Percentiles rank a stretch among this genome's conserved stretches.
Evolutionary conservation across 2,329 filamentous ascomycete species (phyloP).

Genomic region (Aspergillus ochraceoroseus): DNA sequence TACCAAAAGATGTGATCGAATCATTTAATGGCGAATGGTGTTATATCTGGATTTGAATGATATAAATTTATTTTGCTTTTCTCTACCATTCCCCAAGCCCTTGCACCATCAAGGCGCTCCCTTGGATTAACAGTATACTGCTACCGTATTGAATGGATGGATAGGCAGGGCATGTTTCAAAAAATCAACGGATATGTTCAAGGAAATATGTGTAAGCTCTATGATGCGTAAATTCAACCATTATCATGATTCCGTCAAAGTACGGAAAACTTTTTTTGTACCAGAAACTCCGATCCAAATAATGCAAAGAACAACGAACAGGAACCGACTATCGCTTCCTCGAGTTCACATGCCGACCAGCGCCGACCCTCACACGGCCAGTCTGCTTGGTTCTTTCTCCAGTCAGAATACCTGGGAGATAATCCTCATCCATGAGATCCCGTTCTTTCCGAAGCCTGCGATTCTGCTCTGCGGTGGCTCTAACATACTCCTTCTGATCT

Average conservation of each 20-base stretch:
- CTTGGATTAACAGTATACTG: too few species aligned
- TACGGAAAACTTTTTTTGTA: constrained; percentile 21
- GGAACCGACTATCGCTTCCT: constrained; percentile 47
- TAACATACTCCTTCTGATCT: constrained; percentile 89
- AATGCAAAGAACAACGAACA: constrained; percentile 15
- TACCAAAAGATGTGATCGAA: constrained; percentile 26
- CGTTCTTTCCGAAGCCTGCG: constrained; percentile 58
- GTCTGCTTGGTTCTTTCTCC: constrained; percentile 64
- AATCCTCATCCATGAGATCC: constrained; percentile 94
- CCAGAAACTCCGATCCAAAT: constrained; percentile 21
- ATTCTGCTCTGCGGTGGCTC: constrained; percentile 59
- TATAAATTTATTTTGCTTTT: constrained; percentile 21
- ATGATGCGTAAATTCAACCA: constrained; percentile 11
- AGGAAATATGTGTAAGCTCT: constrained; percentile 15
- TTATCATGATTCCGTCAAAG: constrained; percentile 16
- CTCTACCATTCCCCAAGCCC: constrained; percentile 11
- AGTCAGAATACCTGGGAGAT: constrained; percentile 75
- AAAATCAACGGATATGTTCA: too few species aligned
- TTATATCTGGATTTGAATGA: constrained; percentile 32
- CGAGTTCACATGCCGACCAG: constrained; percentile 80
- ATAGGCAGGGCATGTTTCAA: too few species aligned
- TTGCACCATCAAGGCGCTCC: too few species aligned
- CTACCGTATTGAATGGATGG: too few species aligned
- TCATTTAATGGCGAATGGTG: constrained; percentile 39
- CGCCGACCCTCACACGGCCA: constrained; percentile 73